Evolutionary conservation across 1,284 basidiomycete species (phyloP), one percentile per base, ranked within the genome.

Genomic region (Psilocybe mexicana): DNA sequence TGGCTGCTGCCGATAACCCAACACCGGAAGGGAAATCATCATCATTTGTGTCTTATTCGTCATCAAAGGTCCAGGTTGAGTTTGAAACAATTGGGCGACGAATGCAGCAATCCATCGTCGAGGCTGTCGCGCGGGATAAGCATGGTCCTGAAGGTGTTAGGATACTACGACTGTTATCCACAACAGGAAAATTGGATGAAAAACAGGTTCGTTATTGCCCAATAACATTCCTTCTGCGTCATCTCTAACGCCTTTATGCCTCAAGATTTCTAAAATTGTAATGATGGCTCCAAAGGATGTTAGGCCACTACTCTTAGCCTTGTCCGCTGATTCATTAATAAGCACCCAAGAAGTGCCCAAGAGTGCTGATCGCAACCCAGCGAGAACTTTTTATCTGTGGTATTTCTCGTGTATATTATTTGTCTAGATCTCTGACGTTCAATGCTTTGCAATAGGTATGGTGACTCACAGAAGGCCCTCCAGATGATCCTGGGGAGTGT

Each of bases 101-200:
- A 55, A 73, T 98, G 61, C 85, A 91, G 68, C 78, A 84, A 64
- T 84, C 84, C 18, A 78, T 96, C 11, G 72, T 98, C 38, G 91
- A 94, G 67, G 86, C 90, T 18, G 82, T 95, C 26, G 85, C 96
- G 38, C 79, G 88, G 64, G 92, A 96, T 65, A 85, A 89, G 63
- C 88, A 95, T 69, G 95, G 95, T n/a, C 80, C 87, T 14, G 86
- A 88, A 44, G 95, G 92, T 11, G 88, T 95, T 2, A 82, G 96
- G 38, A 88, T 98, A 53, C 76, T 98, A 61, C 83, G 90, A 52
- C 79, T 98, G 23, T 74, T 99, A 30, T 74, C 93, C 51, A 86
- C 90, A 55, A 88, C 88, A n/a, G 94, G 93, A n/a, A 97, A 97
- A 74, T 88, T 96, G 78, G 93, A 96, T 61, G 96, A 98, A 73